Evolutionary conservation across 768 basidiomycete species (phyloP).

Genomic region (Calocybe indica): DNA sequence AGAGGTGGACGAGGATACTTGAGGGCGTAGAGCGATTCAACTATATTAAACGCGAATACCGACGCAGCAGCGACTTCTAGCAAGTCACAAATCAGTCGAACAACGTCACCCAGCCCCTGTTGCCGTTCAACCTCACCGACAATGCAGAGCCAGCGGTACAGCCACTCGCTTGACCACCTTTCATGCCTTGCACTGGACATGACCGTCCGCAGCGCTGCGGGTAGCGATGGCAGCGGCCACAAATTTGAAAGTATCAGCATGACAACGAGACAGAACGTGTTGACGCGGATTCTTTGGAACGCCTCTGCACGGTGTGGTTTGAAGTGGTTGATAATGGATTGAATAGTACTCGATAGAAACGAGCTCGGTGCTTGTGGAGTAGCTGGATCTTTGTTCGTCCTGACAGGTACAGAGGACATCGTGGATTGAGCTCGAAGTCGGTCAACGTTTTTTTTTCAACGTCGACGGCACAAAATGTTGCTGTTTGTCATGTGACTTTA

Average conservation of each 20-base stretch:
- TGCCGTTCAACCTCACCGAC: slow-evolving; percentile 23
- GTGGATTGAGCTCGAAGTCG: no score
- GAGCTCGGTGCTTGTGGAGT: no score
- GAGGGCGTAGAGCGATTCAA: slow-evolving; percentile 34
- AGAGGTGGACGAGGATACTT: slow-evolving; percentile 36
- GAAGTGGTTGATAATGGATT: slow-evolving; percentile 23
- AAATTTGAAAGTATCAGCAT: slow-evolving; percentile 30
- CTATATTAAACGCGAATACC: slow-evolving; percentile 32
- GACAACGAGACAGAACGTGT: slow-evolving; percentile 28
- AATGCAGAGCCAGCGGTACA: slow-evolving; percentile 33
- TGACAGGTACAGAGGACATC: no score
- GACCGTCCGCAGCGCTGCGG: slow-evolving; percentile 22
- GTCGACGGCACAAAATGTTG: no score
- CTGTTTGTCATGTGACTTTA: no score
- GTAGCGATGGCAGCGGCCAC: slow-evolving; percentile 33
- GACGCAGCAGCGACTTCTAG: slow-evolving; percentile 25
- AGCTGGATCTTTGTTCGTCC: no score
- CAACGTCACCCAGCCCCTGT: neutral
- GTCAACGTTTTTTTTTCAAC: no score
- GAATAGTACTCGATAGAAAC: neutral
- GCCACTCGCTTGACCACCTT: slow-evolving; percentile 27
- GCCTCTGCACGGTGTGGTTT: slow-evolving; percentile 42
- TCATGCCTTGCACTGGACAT: slow-evolving; percentile 17
- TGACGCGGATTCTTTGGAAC: slow-evolving; percentile 34
- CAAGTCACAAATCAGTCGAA: slow-evolving; percentile 7